phyloP scores from a whole-genome alignment of 2,329 filamentous ascomycete species.

The Magnaporthales sp. region DNA sequence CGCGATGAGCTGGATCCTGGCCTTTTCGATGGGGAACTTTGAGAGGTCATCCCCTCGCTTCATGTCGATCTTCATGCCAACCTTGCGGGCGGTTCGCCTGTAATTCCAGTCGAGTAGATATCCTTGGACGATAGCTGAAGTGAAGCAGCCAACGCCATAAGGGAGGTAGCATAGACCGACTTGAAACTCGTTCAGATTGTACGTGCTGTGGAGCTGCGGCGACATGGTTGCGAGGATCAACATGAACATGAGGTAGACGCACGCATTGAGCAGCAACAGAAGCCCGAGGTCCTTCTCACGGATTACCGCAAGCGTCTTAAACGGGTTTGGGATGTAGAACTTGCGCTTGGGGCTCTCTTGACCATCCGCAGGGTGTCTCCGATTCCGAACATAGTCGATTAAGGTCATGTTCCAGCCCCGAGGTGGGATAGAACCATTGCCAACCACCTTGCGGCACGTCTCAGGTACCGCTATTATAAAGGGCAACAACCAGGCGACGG shows the following conservation, averaged over 20 bases:
- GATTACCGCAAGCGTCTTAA: conserved; percentile 43
- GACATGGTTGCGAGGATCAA: conserved; percentile 43
- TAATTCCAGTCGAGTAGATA: conserved; percentile 60
- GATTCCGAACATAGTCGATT: conserved; percentile 35
- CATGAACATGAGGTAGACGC: conserved; percentile 49
- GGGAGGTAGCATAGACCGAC: conserved; percentile 47
- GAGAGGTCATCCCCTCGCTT: conserved; percentile 44
- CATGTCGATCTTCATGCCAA: conserved; percentile 52
- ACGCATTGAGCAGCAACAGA: conserved; percentile 41
- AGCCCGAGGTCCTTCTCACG: conserved; percentile 50
- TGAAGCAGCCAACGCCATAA: conserved; percentile 40
- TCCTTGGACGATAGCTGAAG: conserved; percentile 45
- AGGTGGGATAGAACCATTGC: conserved; percentile 52
- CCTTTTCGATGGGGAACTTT: conserved; percentile 46
- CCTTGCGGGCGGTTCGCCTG: conserved; percentile 51
- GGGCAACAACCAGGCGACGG: conserved; percentile 40
- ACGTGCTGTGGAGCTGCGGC: conserved; percentile 41
- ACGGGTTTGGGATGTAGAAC: conserved; percentile 46
- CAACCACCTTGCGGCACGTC: conserved; percentile 50
- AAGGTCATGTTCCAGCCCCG: conserved; percentile 49
- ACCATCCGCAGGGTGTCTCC: conserved; percentile 21
- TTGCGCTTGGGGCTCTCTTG: conserved; percentile 27
- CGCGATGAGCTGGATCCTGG: conserved; percentile 43
- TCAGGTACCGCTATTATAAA: conserved; percentile 50
- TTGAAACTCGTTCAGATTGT: conserved; percentile 39